These are phyloP conservation scores for Oropetium thomaeum DNA, from an alignment of 176 grass and related monocot genomes.

Conservation along the genomic window DNA sequence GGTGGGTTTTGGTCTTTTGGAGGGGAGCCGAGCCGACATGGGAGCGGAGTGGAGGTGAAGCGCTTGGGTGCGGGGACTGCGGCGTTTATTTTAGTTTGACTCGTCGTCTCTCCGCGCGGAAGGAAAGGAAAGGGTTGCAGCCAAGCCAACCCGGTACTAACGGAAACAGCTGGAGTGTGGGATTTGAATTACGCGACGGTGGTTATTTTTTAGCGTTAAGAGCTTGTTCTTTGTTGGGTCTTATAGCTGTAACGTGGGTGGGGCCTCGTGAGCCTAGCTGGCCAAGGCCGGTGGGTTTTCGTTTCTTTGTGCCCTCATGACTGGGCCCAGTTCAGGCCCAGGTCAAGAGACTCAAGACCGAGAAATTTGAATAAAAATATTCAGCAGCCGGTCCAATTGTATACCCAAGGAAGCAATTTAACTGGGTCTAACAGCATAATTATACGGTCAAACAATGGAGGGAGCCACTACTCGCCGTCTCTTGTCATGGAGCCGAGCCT, in stretches of 20 bases:
- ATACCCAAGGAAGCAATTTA: constrained; percentile 12
- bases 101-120: not conserved
- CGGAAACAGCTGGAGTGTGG: constrained; percentile 22
- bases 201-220: not conserved
- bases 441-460: not conserved
- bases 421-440: not conserved
- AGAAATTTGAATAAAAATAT: too few species aligned
- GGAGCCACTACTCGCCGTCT: not conserved
- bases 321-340: not conserved
- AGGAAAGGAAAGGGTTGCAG: not conserved
- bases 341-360: too few species aligned
- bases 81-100: constrained; percentile 37
- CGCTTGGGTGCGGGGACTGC: constrained; percentile 13
- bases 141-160: not conserved
- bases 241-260: not conserved
- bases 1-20: constrained; percentile 4
- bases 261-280: not conserved
- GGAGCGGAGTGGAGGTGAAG: constrained; percentile 13
- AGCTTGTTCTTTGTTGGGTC: not conserved
- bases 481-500: too few species aligned
- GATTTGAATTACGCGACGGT: constrained; percentile 32
- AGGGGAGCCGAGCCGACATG: constrained; percentile 9
- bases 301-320: not conserved
- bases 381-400: not conserved
- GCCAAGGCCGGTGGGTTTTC: not conserved